phyloP scores from a whole-genome alignment of 169 alveolate species.

The Plasmodium relictum region DNA sequence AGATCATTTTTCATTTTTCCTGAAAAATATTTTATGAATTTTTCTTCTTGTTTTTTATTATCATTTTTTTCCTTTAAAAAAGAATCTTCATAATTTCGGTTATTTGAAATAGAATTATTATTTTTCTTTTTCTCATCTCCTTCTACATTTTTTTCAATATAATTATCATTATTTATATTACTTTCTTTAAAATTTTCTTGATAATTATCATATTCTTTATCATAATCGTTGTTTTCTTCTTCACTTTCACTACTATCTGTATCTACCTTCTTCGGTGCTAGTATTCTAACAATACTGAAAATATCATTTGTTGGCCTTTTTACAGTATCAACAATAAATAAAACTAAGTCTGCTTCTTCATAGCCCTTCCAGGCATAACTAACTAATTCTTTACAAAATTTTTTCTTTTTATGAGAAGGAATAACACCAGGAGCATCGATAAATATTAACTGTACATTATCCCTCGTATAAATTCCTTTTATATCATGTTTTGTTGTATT shows the following conservation, averaged over 20 bases:
- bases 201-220: not conserved
- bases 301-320: constrained; percentile 88
- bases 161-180: not conserved
- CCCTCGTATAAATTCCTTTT: constrained; percentile 84
- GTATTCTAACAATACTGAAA: constrained; percentile 80
- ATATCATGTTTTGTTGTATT: constrained; percentile 89
- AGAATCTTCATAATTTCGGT: not conserved
- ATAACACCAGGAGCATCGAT: constrained; percentile 91
- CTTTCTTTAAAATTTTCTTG: not conserved
- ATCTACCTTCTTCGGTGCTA: constrained; percentile 81
- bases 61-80: not conserved
- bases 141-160: not conserved
- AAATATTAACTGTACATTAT: constrained; percentile 86
- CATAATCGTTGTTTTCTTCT: not conserved
- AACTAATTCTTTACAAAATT: constrained; percentile 86
- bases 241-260: constrained; percentile 69
- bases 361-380: constrained; percentile 91
- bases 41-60: not conserved
- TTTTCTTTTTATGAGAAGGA: constrained; percentile 87
- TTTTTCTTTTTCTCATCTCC: not conserved
- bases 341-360: constrained; percentile 90
- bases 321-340: constrained; percentile 88
- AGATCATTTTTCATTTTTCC: constrained; percentile 45
- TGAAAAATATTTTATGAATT: constrained; percentile 44
- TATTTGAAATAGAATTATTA: not conserved